Conservation (phyloP, 768 basidiomycete species). For the Suillus tomentosus region DNA sequence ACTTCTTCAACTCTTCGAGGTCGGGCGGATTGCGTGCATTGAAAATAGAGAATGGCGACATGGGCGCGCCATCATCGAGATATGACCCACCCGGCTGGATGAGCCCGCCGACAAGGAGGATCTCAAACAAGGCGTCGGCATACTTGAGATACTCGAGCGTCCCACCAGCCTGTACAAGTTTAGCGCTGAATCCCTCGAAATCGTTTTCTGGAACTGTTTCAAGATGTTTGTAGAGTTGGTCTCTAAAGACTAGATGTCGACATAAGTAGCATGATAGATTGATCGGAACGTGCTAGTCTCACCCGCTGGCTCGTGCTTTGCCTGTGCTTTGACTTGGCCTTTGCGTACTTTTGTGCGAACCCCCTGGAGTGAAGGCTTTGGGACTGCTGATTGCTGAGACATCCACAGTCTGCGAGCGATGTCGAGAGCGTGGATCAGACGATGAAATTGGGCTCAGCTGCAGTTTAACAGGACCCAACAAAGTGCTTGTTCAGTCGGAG, state of each 20-base stretch:
- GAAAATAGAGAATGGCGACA: constrained; percentile 87
- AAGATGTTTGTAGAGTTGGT: constrained; percentile 89
- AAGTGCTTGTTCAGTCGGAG: constrained; percentile 24
- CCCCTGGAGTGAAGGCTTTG: constrained; percentile 91
- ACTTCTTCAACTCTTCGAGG: constrained; percentile 87
- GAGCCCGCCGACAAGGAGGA: constrained; percentile 93
- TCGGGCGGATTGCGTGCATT: constrained; percentile 78
- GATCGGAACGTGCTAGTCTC: constrained; percentile 7
- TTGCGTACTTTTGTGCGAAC: constrained; percentile 93
- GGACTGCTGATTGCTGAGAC: constrained; percentile 84
- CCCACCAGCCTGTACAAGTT: constrained; percentile 89
- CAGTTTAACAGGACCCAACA: constrained; percentile 1
- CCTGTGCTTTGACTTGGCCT: constrained; percentile 88
- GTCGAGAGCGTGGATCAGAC: constrained; percentile 30
- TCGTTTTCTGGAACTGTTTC: constrained; percentile 79
- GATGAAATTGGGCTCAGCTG: constrained; percentile 1
- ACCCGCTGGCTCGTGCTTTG: constrained; percentile 91
- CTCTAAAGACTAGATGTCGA: constrained; percentile 73
- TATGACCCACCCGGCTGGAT: constrained; percentile 95
- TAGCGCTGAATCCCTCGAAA: constrained; percentile 79
- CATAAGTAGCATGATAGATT: constrained; percentile 13
- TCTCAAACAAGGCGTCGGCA: constrained; percentile 94
- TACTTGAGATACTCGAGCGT: constrained; percentile 97
- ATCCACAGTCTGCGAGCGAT: constrained; percentile 66
- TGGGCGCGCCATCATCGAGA: constrained; percentile 82